Evolutionary conservation across 306 rosid genomes (phyloP), one percentile per base, ranked within the genome.

Genomic region (Psophocarpus tetragonolobus): DNA sequence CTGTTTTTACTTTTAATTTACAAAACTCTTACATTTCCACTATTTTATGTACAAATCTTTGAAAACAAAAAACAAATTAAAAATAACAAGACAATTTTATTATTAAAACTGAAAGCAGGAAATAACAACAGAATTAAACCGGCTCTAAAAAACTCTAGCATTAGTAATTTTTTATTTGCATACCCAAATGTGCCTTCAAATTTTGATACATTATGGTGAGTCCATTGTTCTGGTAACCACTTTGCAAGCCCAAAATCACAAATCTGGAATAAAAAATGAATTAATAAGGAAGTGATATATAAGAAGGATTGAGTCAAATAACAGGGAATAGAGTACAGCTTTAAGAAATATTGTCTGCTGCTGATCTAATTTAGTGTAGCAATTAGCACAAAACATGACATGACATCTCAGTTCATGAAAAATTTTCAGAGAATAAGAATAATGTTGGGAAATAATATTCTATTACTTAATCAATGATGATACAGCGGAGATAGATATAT

Each of bases 111-210:
- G 11, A 38, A 38, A 38, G 9, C 0, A 8, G 13, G 12, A 29
- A 29, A 29, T 29, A 29, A 29, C 2, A 29, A 29, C 32, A 29
- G 32, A n/a, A 15, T 0, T 11, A 15, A 3, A 15, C 51, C 2
- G 8, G 5, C 20, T 13, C n/a, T 13, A 27, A 26, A 6, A 53
- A 30, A 77, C 62, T 54, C n/a, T 64, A 1, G 2, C 45, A 30
- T 12, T 2, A 9, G 71, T 48, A 38, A 35, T 18, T 50, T 29
- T 62, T 79, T 48, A 24, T 32, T 33, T 65, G 63, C 90, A 35
- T 72, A 95, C 99, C 97, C 97, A 70, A 95, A 95, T 33, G 99
- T 95, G 87, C 99, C 99, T 80, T 91, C 97, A 56, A 91, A 91
- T 80, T 83, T 89, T 15, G 94, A 70, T 65, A 90, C 93, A 53